Evolutionary conservation across 768 basidiomycete genomes (phyloP).

Genomic region (Suillus alpinus): DNA sequence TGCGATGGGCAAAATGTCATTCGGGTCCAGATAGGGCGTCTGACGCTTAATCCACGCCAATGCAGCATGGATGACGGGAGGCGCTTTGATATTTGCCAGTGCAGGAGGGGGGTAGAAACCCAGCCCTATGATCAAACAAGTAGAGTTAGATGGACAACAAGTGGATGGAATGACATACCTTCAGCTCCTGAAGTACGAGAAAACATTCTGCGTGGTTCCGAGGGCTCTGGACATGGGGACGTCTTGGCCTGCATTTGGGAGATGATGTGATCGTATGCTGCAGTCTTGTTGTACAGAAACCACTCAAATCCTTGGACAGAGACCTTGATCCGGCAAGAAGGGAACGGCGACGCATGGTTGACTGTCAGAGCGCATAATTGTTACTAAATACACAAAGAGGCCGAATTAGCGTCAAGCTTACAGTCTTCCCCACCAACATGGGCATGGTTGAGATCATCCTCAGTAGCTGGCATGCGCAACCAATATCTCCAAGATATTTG

Average conservation of each 20-base stretch:
- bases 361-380: conserved; percentile 21
- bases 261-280: conserved; percentile 85
- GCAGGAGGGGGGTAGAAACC: conserved; percentile 25
- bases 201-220: conserved; percentile 37
- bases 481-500: conserved; percentile 94
- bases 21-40: conserved; percentile 70
- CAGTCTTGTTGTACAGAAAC: conserved; percentile 88
- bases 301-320: conserved; percentile 86
- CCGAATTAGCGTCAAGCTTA: conserved; percentile 30
- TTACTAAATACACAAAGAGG: conserved; percentile 1
- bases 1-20: conserved; percentile 84
- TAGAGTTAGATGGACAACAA: background rate
- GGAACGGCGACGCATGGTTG: conserved; percentile 34
- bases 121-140: background rate
- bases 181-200: conserved; percentile 38
- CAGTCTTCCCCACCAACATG: conserved; percentile 51
- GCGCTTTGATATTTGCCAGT: conserved; percentile 25
- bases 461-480: conserved; percentile 77
- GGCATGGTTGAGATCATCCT: conserved; percentile 57
- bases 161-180: conserved; percentile 28
- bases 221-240: conserved; percentile 10
- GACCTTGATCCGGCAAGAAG: conserved; percentile 79
- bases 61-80: conserved; percentile 37
- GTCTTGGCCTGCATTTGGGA: conserved; percentile 58
- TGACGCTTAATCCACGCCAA: conserved; percentile 55